Evolutionary conservation across 1,284 basidiomycete species (phyloP).

Genomic region (Ganoderma sinense): DNA sequence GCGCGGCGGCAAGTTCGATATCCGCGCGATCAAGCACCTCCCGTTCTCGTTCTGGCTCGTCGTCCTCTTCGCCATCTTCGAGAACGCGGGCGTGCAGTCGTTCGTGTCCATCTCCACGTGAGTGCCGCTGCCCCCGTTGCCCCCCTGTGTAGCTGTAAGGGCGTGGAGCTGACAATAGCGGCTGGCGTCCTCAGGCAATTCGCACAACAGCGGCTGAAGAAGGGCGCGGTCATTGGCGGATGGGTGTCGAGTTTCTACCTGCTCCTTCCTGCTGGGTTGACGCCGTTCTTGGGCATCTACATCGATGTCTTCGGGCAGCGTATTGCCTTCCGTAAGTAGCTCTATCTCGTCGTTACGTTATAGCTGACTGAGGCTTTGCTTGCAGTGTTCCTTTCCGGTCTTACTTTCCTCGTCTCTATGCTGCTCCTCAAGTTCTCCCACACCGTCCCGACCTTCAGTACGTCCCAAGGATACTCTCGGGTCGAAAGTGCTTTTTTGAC

Average conservation of each 20-base stretch:
- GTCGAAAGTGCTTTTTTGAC: neutral
- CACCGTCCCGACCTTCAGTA: constrained; percentile 47
- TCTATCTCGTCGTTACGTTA: too few relatives aligned
- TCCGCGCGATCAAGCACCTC: constrained; percentile 45
- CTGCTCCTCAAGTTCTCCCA: constrained; percentile 50
- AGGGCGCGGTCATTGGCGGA: constrained; percentile 54
- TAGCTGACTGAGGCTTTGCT: neutral
- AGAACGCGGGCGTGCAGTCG: constrained; percentile 54
- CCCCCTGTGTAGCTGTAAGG: neutral
- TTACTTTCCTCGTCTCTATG: constrained; percentile 53
- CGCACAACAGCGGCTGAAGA: constrained; percentile 52
- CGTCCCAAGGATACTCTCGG: constrained; percentile 19
- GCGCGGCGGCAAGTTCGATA: constrained; percentile 42
- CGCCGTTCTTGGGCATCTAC: constrained; percentile 52
- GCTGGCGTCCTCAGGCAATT: constrained; percentile 42
- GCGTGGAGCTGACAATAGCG: neutral
- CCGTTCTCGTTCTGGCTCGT: constrained; percentile 53
- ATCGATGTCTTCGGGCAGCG: constrained; percentile 52
- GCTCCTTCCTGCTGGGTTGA: constrained; percentile 50
- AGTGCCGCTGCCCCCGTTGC: constrained; percentile 1
- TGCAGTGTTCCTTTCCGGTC: constrained; percentile 50
- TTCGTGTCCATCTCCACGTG: constrained; percentile 57
- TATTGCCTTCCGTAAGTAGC: constrained; percentile 48
- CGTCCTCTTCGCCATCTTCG: constrained; percentile 50
- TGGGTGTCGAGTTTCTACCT: constrained; percentile 58